Conservation (phyloP, 805 yeast species). For the Henningerozyma blattae region DNA sequence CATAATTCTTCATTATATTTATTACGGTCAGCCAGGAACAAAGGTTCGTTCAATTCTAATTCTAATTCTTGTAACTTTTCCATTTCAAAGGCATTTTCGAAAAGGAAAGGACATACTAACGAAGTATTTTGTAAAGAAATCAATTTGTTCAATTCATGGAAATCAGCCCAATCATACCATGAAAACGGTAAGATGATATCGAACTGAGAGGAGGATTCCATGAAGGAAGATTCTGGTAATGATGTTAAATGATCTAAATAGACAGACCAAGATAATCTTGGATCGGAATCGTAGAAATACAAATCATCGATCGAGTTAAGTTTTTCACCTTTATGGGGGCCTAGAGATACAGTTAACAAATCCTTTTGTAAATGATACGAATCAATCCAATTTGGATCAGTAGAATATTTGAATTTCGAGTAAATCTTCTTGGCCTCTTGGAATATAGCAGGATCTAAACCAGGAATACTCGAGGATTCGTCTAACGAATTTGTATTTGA, state of each 20-base stretch:
- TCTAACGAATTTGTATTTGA: no score
- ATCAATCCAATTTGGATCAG: constrained; percentile 11
- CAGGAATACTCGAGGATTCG: no score
- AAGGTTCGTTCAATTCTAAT: constrained; percentile 7
- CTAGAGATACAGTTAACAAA: constrained; percentile 11
- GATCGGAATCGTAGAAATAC: constrained; percentile 40
- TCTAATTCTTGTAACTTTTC: constrained; percentile 9
- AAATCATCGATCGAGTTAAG: constrained; percentile 12
- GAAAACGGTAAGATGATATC: constrained; percentile 31
- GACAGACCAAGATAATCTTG: constrained; percentile 42
- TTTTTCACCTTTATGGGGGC: constrained; percentile 8
- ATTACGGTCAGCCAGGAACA: constrained; percentile 12
- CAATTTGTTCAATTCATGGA: constrained; percentile 30
- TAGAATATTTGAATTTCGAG: constrained; percentile 7
- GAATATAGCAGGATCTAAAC: no score
- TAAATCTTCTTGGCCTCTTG: constrained; percentile 6
- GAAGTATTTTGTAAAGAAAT: constrained; percentile 12
- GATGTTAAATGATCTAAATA: constrained; percentile 30
- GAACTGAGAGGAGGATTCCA: not conserved
- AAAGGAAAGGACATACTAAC: constrained; percentile 12
- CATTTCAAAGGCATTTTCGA: constrained; percentile 9
- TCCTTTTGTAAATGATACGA: constrained; percentile 10
- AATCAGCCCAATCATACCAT: constrained; percentile 49
- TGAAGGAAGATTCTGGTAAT: not conserved
- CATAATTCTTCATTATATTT: constrained; percentile 12